Evolutionary conservation across 139 green algal species (phyloP), one percentile per base, ranked within the genome.

Genomic region (Diplosphaera chodatii): DNA sequence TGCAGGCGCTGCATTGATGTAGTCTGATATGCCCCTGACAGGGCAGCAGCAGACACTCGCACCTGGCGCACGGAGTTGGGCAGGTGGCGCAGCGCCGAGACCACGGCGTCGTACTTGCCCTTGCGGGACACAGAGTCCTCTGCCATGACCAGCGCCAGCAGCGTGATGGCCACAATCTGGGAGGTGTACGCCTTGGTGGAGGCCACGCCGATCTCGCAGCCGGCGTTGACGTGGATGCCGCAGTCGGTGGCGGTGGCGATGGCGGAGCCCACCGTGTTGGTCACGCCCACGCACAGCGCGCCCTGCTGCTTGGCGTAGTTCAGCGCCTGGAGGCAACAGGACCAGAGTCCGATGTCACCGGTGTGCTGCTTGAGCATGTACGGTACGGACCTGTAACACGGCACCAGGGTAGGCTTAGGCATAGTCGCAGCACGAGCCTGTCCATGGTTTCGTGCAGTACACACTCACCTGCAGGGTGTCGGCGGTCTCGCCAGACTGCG

Each of bases 181-280:
- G 69, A 78, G 66, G 78, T 83, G 68, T 83, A 83, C 32, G 78
- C 78, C 77, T 93, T 93, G 56, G 88, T 93, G 78, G 71, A 84
- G 34, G 88, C 88, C 27, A 93, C 88, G 40, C 88, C 88, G 62
- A 93, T 93, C 78, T 93, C 88, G 1, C 78, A 83, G 72, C 72
- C 72, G 1, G 88, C 88, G 71, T 93, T 93, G 79, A 93, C 89
- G 74, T 92, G 85, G 23, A 93, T 80, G 32, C 88, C 88, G 76
- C 83, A 90, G 72, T 92, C 77, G 4, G 86, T 94, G 30, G 75
- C 75, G 28, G 86, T 74, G 13, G 88, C 84, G 33, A 93, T 93
- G 67, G 88, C 88, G 10, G 73, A 86, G 33, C 88, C 88, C n/a
- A 93, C 88, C 21, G 88, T 93, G 80, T 93, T 93, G 67, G 88